These are phyloP conservation scores for Populus pruinosa DNA, from an alignment of 345 rosid species.

Conservation along the genomic window DNA sequence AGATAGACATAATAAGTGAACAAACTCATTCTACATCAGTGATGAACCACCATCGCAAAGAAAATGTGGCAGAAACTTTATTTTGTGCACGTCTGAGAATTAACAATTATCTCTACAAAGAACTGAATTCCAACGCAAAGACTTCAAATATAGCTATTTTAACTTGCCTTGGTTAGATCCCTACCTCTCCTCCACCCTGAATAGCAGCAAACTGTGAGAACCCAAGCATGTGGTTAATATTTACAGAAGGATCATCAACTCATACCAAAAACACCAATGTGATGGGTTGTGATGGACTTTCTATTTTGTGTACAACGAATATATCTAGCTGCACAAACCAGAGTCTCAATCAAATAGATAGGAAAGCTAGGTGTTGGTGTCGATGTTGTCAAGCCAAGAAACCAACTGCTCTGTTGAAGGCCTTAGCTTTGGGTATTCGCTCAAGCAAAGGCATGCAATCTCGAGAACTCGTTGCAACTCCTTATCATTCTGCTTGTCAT, in stretches of 20 bases:
- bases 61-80: neutral
- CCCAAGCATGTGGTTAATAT: conserved; percentile 17
- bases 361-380: conserved; percentile 18
- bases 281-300: neutral
- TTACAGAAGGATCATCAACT: conserved; percentile 20
- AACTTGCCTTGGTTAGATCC: conserved; percentile 12
- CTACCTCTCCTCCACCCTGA: conserved; percentile 4
- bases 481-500: conserved; percentile 52
- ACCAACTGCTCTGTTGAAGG: conserved; percentile 72
- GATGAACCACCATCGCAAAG: neutral
- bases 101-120: conserved; percentile 3
- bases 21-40: neutral
- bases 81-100: conserved; percentile 12
- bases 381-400: conserved; percentile 53
- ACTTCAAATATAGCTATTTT: conserved; percentile 8
- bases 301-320: neutral
- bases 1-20: neutral
- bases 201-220: conserved; percentile 13
- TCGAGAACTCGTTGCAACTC: conserved; percentile 61
- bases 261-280: neutral
- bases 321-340: conserved; percentile 12
- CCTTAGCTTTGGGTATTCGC: conserved; percentile 68
- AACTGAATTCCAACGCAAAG: conserved; percentile 7
- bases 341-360: neutral
- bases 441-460: conserved; percentile 72